Evolutionary conservation across 1,284 basidiomycete genomes (phyloP).

Genomic region (Meira miltonrushii): DNA sequence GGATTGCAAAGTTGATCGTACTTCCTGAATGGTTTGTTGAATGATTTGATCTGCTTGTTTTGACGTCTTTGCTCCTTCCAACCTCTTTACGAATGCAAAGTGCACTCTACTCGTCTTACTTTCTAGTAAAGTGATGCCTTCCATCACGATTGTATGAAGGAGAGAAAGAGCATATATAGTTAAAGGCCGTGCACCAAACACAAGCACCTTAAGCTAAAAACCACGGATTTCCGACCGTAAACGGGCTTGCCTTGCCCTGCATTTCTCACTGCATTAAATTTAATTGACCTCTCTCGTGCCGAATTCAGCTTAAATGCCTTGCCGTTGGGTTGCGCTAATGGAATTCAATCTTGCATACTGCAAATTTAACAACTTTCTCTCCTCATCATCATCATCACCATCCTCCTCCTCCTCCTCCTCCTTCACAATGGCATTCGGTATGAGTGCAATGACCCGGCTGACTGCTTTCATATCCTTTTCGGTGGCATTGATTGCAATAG

Average conservation of each 20-base stretch:
- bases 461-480: not conserved
- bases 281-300: too few relatives aligned
- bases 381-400: not conserved
- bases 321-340: too few relatives aligned
- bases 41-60: constrained; percentile 16
- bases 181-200: not conserved
- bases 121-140: constrained; percentile 26
- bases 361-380: not conserved
- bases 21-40: constrained; percentile 13
- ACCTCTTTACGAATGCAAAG: constrained; percentile 28
- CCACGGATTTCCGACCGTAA: too few relatives aligned
- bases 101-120: constrained; percentile 26
- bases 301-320: too few relatives aligned
- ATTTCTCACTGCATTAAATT: too few relatives aligned
- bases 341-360: too few relatives aligned
- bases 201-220: too few relatives aligned
- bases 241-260: too few relatives aligned
- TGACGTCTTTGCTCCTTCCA: constrained; percentile 18
- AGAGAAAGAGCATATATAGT: not conserved
- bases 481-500: not conserved
- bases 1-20: constrained; percentile 15
- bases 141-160: not conserved
- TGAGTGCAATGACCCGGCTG: not conserved
- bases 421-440: not conserved
- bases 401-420: not conserved